These are phyloP conservation scores for Phialocephala subalpina DNA, from an alignment of 2,329 filamentous ascomycete genomes.

Conservation along the genomic window DNA sequence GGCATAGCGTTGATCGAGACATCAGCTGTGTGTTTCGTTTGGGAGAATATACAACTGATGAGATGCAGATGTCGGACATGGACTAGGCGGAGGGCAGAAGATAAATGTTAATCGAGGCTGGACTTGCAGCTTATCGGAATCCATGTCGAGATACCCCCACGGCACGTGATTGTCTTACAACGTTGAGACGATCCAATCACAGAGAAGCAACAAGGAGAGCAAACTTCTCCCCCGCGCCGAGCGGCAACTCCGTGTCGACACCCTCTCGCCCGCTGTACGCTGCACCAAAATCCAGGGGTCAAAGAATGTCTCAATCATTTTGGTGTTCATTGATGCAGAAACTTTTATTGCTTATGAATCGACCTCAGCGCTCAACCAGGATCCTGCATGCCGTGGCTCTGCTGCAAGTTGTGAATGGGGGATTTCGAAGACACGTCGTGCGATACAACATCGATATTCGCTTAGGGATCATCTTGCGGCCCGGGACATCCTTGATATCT, in stretches of 20 bases:
- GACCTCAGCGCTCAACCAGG: neutral
- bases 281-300: neutral
- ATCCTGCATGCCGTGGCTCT: slow-evolving; percentile 2
- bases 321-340: neutral
- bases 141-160: neutral
- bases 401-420: neutral
- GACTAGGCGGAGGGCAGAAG: slow-evolving; percentile 2
- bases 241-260: slow-evolving; percentile 10
- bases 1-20: slow-evolving; percentile 33
- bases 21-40: slow-evolving; percentile 19
- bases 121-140: slow-evolving; percentile 3
- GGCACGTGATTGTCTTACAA: neutral
- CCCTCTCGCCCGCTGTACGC: slow-evolving; percentile 1
- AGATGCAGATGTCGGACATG: neutral
- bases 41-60: neutral
- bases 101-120: slow-evolving; percentile 8
- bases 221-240: neutral
- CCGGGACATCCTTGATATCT: neutral
- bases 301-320: slow-evolving; percentile 1
- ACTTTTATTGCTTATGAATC: neutral
- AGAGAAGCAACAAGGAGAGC: neutral
- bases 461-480: neutral
- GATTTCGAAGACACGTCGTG: neutral
- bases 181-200: neutral
- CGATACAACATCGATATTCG: neutral